Evolutionary conservation across 139 green algal genomes (phyloP).

Genomic region (Gonium pectorale): DNA sequence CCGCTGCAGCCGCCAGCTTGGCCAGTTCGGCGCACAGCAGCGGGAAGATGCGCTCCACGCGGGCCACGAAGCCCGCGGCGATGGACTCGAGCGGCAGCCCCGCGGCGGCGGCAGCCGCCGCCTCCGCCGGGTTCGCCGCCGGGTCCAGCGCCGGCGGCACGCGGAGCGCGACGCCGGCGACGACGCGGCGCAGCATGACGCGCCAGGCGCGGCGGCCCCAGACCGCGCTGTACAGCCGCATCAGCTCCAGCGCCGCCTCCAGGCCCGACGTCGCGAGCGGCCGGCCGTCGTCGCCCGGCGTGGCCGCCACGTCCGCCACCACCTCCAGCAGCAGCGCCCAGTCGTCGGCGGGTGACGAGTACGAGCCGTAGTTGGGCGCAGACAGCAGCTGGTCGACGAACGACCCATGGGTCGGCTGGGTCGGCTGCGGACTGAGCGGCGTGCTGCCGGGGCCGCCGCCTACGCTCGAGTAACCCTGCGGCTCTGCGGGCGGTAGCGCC

Average conservation of each 20-base stretch:
- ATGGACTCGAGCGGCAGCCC: conserved; percentile 35
- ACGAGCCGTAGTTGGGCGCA: not conserved
- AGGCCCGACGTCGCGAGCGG: conserved; percentile 53
- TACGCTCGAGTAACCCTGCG: too few species aligned
- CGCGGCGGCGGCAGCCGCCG: conserved; percentile 1
- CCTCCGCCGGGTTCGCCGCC: not conserved
- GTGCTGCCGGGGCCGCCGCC: too few species aligned
- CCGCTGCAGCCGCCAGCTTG: not conserved
- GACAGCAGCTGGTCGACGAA: not conserved
- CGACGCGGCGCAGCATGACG: conserved; percentile 51
- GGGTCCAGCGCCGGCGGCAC: conserved; percentile 40
- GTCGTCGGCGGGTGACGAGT: conserved; percentile 5
- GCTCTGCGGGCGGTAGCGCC: too few species aligned
- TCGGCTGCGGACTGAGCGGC: not conserved
- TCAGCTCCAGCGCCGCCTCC: conserved; percentile 56
- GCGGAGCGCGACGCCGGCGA: conserved; percentile 44
- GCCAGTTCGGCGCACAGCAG: conserved; percentile 54
- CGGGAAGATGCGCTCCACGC: conserved; percentile 57
- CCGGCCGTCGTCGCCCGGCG: conserved; percentile 1
- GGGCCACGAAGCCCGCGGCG: conserved; percentile 46
- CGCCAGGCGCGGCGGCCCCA: conserved; percentile 66
- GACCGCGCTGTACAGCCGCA: conserved; percentile 37
- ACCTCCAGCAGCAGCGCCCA: conserved; percentile 39
- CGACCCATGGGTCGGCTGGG: too few species aligned
- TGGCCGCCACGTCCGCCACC: conserved; percentile 29